Conservation (phyloP, 306 rosid genomes). For the Glycine soja region DNA sequence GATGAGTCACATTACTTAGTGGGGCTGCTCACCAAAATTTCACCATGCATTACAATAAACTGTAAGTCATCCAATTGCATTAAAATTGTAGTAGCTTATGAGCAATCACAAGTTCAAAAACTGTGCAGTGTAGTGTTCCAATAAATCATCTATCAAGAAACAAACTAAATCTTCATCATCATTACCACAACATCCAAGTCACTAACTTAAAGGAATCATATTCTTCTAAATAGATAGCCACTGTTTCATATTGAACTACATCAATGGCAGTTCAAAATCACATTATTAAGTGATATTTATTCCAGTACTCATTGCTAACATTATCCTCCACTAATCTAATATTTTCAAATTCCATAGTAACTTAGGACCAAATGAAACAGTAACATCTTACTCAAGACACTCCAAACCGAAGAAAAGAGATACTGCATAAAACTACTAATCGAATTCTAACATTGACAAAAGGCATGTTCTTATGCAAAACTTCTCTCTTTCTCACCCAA, state of each 20-base stretch:
- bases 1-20: slow-evolving; percentile 1
- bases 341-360: background rate
- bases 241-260: background rate
- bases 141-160: background rate
- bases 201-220: background rate
- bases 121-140: background rate
- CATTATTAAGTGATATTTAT: background rate
- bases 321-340: background rate
- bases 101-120: slow-evolving; percentile 1
- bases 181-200: slow-evolving; percentile 28
- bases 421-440: background rate
- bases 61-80: slow-evolving; percentile 1
- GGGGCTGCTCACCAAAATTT: background rate
- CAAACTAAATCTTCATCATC: background rate
- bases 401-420: background rate
- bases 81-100: background rate
- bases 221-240: background rate
- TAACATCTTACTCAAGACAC: background rate
- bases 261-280: background rate
- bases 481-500: background rate
- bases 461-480: background rate
- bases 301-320: background rate
- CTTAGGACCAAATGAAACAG: background rate
- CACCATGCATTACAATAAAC: slow-evolving; percentile 26
- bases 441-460: background rate